A percentile compares a stretch with the other conserved stretches of the same genome.
phyloP scores from a whole-genome alignment of 2,329 filamentous ascomycete genomes.

The Akanthomyces dipterigenus region DNA sequence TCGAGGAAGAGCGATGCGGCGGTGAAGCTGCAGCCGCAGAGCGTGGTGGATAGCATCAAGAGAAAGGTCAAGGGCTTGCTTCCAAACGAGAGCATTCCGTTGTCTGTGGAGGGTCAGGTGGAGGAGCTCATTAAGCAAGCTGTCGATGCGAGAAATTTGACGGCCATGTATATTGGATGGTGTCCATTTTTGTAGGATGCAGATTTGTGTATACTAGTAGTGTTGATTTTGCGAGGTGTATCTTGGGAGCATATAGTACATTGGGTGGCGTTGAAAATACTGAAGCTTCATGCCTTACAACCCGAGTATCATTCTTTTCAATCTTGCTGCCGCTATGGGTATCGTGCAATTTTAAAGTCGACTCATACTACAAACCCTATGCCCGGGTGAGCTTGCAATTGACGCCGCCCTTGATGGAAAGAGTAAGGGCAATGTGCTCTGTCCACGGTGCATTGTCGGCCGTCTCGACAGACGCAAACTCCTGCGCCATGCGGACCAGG shows the following conservation, averaged over 20 bases:
- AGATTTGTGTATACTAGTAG: background rate
- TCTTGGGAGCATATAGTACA: background rate
- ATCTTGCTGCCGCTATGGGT: background rate
- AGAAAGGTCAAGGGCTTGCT: conserved; percentile 81
- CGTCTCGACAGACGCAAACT: background rate
- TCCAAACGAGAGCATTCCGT: conserved; percentile 79
- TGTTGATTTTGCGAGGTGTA: background rate
- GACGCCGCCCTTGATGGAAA: background rate
- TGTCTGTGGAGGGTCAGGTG: conserved; percentile 96
- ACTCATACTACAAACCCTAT: background rate
- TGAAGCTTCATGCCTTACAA: background rate
- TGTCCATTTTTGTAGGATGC: conserved; percentile 47
- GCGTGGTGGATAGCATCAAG: conserved; percentile 82
- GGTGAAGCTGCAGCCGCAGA: conserved; percentile 51
- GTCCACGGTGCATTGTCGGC: background rate
- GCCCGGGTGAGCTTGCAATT: background rate
- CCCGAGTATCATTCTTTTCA: too few relatives aligned
- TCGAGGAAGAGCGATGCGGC: conserved; percentile 30
- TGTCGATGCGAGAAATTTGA: conserved; percentile 69
- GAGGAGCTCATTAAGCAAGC: conserved; percentile 88
- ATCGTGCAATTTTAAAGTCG: background rate
- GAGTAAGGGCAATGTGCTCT: background rate
- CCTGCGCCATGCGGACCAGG: conserved; percentile 13
- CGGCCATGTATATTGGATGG: conserved; percentile 98
- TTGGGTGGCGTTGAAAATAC: background rate